Evolutionary conservation across 164 flowering plant genomes (phyloP), one percentile per base, ranked within the genome.

Genomic region (Vitis rotundifolia): DNA sequence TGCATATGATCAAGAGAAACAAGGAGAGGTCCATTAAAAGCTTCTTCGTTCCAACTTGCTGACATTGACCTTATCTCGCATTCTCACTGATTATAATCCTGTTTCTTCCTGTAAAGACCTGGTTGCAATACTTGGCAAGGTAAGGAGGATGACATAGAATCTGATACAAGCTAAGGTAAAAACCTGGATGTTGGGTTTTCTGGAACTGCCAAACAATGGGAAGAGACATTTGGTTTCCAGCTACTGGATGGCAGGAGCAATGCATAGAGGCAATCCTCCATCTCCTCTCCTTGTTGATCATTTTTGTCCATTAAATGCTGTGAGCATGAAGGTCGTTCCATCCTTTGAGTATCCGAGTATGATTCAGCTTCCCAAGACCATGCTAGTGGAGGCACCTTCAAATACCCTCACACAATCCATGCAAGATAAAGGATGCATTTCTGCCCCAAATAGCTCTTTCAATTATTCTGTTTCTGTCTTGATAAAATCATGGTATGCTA

Each of bases 1-100:
- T 90, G 63, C 83, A 90, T 73, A 72, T 87, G 57, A 87, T 86
- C 49, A 86, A 79, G 82, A 86, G 84, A 76, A 88, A 88, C 79
- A 77, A 9, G 61, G 88, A 87, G 68, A 86, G 69, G 66, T 69
- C 77, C 44, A 61, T 79, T 10, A 77, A 67, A 47, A 77, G 79
- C 67, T 86, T 86, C 61, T 82, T 84, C 69, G 92, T 90, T 61
- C 92, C 96, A 8, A 22, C 26, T 22, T 22, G 26, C 26, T 22
- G 26, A 22, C 26, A 1, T 22, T 22, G 26, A 22, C 26, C 2
- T 22, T 22, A 22, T 22, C 26, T 1, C 2, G 26, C 26, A 22
- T 22, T 22, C 26, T 22, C 26, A 22, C 26, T 22, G 26, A 22
- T 22, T 1, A 22, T 22, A 22, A 22, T 22, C 26, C 26, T 22